Evolutionary conservation across 768 basidiomycete species (phyloP), one percentile per base, ranked within the genome.

Genomic region (Baorangia bicolor): DNA sequence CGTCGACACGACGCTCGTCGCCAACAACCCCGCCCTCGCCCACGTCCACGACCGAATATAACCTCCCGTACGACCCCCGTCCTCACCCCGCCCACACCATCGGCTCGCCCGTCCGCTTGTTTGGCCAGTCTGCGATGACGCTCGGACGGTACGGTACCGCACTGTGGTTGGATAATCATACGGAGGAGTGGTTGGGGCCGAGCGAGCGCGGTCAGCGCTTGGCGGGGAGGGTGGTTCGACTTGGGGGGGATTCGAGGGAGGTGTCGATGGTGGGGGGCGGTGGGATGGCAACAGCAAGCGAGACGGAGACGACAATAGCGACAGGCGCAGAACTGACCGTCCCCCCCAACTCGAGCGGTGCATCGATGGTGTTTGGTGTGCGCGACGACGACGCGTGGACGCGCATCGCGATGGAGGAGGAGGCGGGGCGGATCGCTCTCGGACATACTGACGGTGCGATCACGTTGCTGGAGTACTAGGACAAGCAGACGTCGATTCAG

Each of bases 161-260:
- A 5, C 59, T 90, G 16, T 90, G 86, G 83, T 71, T 87, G 33
- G 88, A 90, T 60, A 82, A 75, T 45, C 81, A 86, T 46, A 80
- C 81, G 0, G 82, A 84, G 55, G 78, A 77, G 34, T 76, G 78
- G 64, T 71, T 74, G 55, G 70, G 71, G 2, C 74, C 74, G 28
- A 73, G 71, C 35, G 77, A 81, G 47, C 73, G 66, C 9, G 85
- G 86, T 0, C 87, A 90, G 65, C 76, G 87, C 44, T 64, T 88
- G 21, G 86, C 83, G 0, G 83, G 81, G n/a, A 49, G 41, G 38
- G 44, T 74, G 8, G 4, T 66, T 6, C 23, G 5, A 10, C 2
- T 11, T 13, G 20, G 2, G 2, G 5, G 10, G 11, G 11, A n/a
- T n/a, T n/a, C n/a, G n/a, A n/a, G 4, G 11, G 21, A 5, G 4